phyloP scores from a whole-genome alignment of 495 filamentous ascomycete genomes.

The Pyrenula massariospora region DNA sequence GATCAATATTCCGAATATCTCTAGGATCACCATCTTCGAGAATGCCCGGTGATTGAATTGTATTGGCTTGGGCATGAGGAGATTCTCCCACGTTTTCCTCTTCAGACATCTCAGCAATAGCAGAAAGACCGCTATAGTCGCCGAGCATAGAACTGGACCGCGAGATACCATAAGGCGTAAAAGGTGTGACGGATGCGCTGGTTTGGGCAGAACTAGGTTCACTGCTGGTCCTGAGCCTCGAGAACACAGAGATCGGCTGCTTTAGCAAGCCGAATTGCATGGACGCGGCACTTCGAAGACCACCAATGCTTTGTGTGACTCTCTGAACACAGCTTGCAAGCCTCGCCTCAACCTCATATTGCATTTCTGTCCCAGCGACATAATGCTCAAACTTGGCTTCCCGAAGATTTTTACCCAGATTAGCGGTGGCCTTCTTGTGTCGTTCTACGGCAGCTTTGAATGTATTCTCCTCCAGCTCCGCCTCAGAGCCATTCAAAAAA shows the following conservation, averaged over 20 bases:
- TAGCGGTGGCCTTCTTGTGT: slow-evolving; percentile 57
- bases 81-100: slow-evolving; percentile 41
- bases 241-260: slow-evolving; percentile 20
- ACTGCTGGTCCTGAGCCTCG: not conserved
- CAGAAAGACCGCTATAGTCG: slow-evolving; percentile 33
- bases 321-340: slow-evolving; percentile 78
- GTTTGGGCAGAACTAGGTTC: not conserved
- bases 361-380: slow-evolving; percentile 65
- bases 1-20: not conserved
- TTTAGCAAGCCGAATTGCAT: slow-evolving; percentile 78
- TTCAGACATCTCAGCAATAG: slow-evolving; percentile 57
- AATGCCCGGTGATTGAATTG: not conserved
- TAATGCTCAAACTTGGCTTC: slow-evolving; percentile 91
- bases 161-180: slow-evolving; percentile 20
- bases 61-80: not conserved
- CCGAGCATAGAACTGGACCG: slow-evolving; percentile 14
- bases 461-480: slow-evolving; percentile 51
- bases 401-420: slow-evolving; percentile 66
- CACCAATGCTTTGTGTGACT: slow-evolving; percentile 82
- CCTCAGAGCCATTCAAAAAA: slow-evolving; percentile 76
- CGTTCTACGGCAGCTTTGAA: slow-evolving; percentile 55
- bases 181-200: slow-evolving; percentile 3
- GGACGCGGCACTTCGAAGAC: slow-evolving; percentile 75
- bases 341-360: slow-evolving; percentile 68
- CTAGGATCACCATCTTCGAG: not conserved